phyloP scores from a whole-genome alignment of 257 asterid species.

The Fraxinus americana region DNA sequence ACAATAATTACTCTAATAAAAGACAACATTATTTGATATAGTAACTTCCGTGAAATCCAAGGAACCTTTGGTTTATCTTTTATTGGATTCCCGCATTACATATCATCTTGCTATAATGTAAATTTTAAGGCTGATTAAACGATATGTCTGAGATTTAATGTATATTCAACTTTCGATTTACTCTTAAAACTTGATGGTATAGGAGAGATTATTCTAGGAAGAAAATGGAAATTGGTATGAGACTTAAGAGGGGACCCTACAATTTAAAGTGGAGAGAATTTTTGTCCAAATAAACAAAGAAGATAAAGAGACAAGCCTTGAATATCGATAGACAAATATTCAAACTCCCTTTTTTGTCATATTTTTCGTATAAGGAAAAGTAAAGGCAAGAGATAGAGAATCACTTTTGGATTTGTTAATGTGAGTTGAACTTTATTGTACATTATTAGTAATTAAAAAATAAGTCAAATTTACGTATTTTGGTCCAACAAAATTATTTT shows the following conservation, averaged over 20 bases:
- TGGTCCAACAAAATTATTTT: too few relatives aligned
- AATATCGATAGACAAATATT: constrained; percentile 40
- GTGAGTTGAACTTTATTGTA: not conserved
- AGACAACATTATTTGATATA: constrained; percentile 46
- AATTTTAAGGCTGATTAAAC: not conserved
- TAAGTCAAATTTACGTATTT: not conserved
- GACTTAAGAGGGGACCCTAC: constrained; percentile 23
- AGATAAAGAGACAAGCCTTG: constrained; percentile 44
- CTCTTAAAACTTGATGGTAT: not conserved
- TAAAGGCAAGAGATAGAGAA: constrained; percentile 39
- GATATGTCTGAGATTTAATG: not conserved
- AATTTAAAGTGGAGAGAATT: constrained; percentile 23
- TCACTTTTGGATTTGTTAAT: constrained; percentile 37
- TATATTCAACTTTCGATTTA: not conserved
- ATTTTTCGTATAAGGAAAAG: not conserved
- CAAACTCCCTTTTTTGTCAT: constrained; percentile 16
- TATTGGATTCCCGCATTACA: constrained; percentile 22
- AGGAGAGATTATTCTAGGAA: not conserved
- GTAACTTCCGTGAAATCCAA: constrained; percentile 28
- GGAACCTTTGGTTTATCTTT: constrained; percentile 35
- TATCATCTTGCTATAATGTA: not conserved
- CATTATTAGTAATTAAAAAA: not conserved
- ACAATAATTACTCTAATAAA: constrained; percentile 27
- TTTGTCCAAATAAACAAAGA: constrained; percentile 33
- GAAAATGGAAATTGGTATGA: not conserved